Evolutionary conservation across 1,139 yeast genomes (phyloP).

Genomic region (Suhomyces bokatorum): DNA sequence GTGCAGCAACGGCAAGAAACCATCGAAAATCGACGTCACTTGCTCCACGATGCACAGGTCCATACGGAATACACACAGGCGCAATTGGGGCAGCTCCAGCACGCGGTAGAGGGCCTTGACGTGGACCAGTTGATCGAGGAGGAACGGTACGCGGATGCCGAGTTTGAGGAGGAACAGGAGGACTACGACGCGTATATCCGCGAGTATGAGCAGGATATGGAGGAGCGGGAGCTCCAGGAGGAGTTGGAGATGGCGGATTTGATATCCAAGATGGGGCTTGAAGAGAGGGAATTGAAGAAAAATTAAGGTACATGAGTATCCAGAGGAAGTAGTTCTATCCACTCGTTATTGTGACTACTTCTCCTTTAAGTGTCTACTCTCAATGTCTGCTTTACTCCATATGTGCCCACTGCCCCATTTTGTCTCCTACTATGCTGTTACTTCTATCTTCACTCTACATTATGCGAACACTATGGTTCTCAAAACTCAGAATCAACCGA

Average conservation of each 20-base stretch:
- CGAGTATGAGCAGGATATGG: slow-evolving; percentile 20
- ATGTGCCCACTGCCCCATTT: too few relatives aligned
- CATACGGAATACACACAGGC: slow-evolving; percentile 18
- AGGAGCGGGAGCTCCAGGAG: slow-evolving; percentile 19
- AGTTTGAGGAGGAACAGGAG: slow-evolving; percentile 9
- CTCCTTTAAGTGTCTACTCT: too few relatives aligned
- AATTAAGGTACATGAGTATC: too few relatives aligned
- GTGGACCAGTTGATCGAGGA: slow-evolving; percentile 34
- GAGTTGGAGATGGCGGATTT: slow-evolving; percentile 26
- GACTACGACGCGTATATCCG: slow-evolving; percentile 13
- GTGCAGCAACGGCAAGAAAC: slow-evolving; percentile 30
- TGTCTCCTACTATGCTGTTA: too few relatives aligned
- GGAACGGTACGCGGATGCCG: slow-evolving; percentile 23
- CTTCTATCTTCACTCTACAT: too few relatives aligned
- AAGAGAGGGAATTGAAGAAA: not conserved
- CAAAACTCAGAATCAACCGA: too few relatives aligned
- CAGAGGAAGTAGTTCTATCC: too few relatives aligned
- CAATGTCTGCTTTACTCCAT: too few relatives aligned
- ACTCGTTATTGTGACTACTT: too few relatives aligned
- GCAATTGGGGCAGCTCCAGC: slow-evolving; percentile 21
- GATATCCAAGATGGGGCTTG: slow-evolving; percentile 16
- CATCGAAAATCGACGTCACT: slow-evolving; percentile 27
- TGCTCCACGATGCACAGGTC: slow-evolving; percentile 26
- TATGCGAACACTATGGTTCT: too few relatives aligned
- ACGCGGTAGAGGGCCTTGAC: slow-evolving; percentile 23